Conservation (phyloP, 1,284 basidiomycete species). For the Tilletia horrida region DNA sequence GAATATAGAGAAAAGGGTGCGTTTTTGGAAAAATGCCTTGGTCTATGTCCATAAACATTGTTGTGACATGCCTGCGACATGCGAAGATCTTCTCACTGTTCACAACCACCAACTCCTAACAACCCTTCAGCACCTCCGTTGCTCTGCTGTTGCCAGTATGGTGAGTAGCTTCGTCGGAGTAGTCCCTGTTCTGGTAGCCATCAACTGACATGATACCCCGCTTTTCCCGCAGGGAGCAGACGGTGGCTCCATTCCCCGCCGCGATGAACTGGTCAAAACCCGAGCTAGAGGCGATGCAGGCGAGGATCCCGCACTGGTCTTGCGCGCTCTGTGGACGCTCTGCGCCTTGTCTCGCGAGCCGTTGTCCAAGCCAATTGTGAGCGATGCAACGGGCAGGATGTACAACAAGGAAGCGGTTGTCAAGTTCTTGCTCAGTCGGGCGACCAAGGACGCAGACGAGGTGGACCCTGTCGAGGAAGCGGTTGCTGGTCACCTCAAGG, state of each 20-base stretch:
- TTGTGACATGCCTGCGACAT: too few species aligned
- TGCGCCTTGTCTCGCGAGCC: slow-evolving; percentile 42
- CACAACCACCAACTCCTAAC: too few species aligned
- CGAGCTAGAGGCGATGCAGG: slow-evolving; percentile 27
- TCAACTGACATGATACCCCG: too few species aligned
- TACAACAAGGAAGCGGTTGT: slow-evolving; percentile 53
- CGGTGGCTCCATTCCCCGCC: slow-evolving; percentile 49
- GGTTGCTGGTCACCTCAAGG: slow-evolving; percentile 39
- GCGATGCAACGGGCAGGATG: slow-evolving; percentile 43
- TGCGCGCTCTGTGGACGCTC: slow-evolving; percentile 41
- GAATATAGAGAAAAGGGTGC: too few species aligned
- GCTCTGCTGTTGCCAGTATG: too few species aligned
- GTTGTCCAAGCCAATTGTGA: slow-evolving; percentile 39
- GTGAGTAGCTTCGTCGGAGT: too few species aligned
- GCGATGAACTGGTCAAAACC: slow-evolving; percentile 48
- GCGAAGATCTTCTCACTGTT: too few species aligned
- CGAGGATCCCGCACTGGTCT: slow-evolving; percentile 35
- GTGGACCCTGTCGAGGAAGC: slow-evolving; percentile 20
- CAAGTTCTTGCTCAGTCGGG: slow-evolving; percentile 34
- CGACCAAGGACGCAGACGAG: slow-evolving; percentile 10
- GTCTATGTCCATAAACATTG: too few species aligned
- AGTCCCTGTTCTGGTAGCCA: too few species aligned
- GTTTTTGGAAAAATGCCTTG: too few species aligned
- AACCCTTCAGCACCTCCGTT: too few species aligned
- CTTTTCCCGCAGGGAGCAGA: slow-evolving; percentile 42